phyloP scores from a whole-genome alignment of 257 asterid genomes.

The Solanum medicagineum region DNA sequence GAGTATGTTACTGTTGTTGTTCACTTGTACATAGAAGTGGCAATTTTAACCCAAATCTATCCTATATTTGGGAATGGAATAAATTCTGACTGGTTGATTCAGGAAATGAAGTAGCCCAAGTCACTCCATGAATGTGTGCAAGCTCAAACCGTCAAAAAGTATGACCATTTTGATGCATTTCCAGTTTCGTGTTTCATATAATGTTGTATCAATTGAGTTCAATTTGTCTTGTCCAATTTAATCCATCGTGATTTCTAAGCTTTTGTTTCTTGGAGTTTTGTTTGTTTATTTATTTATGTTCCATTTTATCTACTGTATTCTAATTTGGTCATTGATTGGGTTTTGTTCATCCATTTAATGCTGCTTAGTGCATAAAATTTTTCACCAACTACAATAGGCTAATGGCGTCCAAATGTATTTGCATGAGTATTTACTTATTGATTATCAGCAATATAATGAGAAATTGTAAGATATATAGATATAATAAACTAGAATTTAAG shows the following conservation, averaged over 20 bases:
- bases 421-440: neutral
- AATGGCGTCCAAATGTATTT: neutral
- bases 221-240: neutral
- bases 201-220: neutral
- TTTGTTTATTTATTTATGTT: neutral
- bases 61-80: neutral
- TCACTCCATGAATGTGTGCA: neutral
- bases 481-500: neutral
- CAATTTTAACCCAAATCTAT: neutral
- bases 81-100: neutral
- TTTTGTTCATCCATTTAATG: neutral
- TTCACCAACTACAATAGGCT: neutral
- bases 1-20: neutral
- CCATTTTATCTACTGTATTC: neutral
- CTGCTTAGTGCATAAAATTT: neutral
- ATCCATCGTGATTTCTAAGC: neutral
- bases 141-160: neutral
- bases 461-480: neutral
- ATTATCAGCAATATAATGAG: neutral
- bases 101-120: neutral
- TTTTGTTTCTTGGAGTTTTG: neutral
- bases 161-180: neutral
- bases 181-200: neutral
- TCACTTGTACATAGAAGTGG: neutral
- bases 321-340: neutral